phyloP scores from a whole-genome alignment of 257 asterid species.

The Solanum medicagineum region DNA sequence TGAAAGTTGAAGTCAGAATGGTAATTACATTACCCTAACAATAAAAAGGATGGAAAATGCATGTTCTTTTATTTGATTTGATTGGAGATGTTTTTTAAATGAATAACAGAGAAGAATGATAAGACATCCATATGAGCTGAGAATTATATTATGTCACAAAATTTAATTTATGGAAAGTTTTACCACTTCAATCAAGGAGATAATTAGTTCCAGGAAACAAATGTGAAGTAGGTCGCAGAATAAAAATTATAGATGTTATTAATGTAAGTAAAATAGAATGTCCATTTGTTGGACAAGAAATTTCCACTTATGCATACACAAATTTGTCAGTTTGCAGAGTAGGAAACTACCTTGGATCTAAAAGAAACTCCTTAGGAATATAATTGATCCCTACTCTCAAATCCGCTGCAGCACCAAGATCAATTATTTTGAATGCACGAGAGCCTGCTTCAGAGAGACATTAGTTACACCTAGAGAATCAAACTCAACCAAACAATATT shows the following conservation, averaged over 20 bases:
- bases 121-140: neutral
- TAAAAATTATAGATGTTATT: neutral
- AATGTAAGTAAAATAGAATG: neutral
- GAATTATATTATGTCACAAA: neutral
- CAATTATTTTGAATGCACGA: slow-evolving; percentile 80
- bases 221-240: neutral
- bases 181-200: neutral
- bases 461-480: neutral
- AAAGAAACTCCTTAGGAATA: slow-evolving; percentile 82
- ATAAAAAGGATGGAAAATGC: neutral
- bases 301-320: neutral
- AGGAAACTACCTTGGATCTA: slow-evolving; percentile 74
- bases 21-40: neutral
- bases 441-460: slow-evolving; percentile 40
- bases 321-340: neutral
- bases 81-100: neutral
- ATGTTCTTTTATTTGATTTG: neutral
- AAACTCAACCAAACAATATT: neutral
- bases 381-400: slow-evolving; percentile 96
- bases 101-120: neutral
- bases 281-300: neutral
- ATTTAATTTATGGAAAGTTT: neutral
- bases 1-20: neutral
- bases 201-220: neutral
- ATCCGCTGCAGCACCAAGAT: slow-evolving; percentile 98